phyloP scores from a whole-genome alignment of 129 eudicot species.

The Flaveria trinervia region DNA sequence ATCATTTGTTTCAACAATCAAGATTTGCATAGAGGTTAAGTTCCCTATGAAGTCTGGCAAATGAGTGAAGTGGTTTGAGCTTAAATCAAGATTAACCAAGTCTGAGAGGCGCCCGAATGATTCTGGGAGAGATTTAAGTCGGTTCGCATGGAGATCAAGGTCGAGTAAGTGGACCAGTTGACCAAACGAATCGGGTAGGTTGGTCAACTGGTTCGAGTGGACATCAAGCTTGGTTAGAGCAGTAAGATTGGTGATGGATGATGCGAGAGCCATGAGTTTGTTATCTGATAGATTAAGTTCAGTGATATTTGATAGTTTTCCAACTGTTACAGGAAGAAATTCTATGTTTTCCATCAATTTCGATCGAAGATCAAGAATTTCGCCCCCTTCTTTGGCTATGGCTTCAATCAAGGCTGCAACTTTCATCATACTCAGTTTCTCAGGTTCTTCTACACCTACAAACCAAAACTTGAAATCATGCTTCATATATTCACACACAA shows the following conservation, averaged over 20 bases:
- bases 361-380: constrained; percentile 67
- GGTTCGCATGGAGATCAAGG: constrained; percentile 70
- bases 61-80: constrained; percentile 61
- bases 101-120: constrained; percentile 55
- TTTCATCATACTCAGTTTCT: constrained; percentile 67
- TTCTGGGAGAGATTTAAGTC: constrained; percentile 68
- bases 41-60: constrained; percentile 68
- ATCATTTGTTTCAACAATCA: constrained; percentile 68
- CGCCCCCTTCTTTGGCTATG: constrained; percentile 48
- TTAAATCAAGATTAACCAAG: constrained; percentile 61
- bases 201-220: constrained; percentile 66
- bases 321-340: constrained; percentile 80
- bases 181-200: constrained; percentile 72
- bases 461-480: constrained; percentile 19
- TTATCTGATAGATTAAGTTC: constrained; percentile 68
- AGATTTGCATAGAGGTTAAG: constrained; percentile 52
- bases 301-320: constrained; percentile 58
- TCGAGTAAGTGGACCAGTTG: constrained; percentile 54
- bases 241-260: constrained; percentile 53
- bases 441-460: constrained; percentile 45
- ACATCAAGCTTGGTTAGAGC: constrained; percentile 61
- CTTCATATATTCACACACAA: constrained; percentile 28
- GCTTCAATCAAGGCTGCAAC: constrained; percentile 79
- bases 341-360: constrained; percentile 70
- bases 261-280: constrained; percentile 60